Conservation (phyloP, 495 filamentous ascomycete species). For the Trichoderma parareesei region DNA sequence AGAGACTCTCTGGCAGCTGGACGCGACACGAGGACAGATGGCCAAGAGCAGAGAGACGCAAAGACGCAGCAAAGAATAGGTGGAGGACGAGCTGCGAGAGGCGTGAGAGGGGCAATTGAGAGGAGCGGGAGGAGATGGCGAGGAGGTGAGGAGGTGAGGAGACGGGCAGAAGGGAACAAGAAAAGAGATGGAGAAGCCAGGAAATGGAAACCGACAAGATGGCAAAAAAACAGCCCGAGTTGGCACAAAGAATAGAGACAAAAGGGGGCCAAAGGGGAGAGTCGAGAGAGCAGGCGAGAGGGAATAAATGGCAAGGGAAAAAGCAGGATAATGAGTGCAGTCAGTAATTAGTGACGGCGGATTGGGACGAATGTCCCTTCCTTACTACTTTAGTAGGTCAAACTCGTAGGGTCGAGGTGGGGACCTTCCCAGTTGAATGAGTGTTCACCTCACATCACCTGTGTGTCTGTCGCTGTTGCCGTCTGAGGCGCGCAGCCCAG, state of each 20-base stretch:
- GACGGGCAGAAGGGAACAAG: not conserved
- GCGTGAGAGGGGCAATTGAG: not conserved
- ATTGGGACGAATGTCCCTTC: not conserved
- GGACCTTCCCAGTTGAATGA: not conserved
- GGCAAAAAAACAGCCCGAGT: not conserved
- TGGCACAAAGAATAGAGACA: not conserved
- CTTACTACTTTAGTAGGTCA: not conserved
- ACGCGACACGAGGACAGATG: too few relatives aligned
- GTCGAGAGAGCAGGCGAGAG: not conserved
- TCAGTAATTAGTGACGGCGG: not conserved
- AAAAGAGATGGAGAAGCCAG: not conserved
- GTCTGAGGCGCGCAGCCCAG: too few relatives aligned
- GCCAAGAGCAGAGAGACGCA: too few relatives aligned
- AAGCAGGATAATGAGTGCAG: slow-evolving; percentile 6
- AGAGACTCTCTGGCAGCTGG: not conserved
- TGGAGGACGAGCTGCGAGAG: not conserved
- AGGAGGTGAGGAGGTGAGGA: not conserved
- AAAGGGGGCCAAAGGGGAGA: slow-evolving; percentile 4
- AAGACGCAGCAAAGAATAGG: not conserved
- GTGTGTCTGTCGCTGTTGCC: too few relatives aligned
- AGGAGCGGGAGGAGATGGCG: not conserved
- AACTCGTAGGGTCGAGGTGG: slow-evolving; percentile 2
- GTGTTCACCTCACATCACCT: too few relatives aligned
- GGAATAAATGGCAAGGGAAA: slow-evolving; percentile 10
- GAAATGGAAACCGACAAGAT: not conserved